phyloP scores from a whole-genome alignment of 495 filamentous ascomycete species.

The Chlorociboria aeruginascens region DNA sequence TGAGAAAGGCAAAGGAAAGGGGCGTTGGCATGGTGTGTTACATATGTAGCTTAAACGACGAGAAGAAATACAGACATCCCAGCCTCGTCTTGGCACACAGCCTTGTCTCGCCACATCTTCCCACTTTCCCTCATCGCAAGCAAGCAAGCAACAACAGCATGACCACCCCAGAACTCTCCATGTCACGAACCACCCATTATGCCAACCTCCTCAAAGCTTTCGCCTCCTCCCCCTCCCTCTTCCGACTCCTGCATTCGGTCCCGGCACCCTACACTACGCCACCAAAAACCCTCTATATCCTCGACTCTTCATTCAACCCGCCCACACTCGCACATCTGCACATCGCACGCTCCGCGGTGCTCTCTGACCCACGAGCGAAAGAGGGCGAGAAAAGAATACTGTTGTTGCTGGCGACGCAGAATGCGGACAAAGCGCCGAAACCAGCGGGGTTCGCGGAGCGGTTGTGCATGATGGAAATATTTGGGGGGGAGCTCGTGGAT shows the following conservation, averaged over 20 bases:
- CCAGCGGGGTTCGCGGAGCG: conserved; percentile 74
- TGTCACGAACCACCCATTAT: conserved; percentile 6
- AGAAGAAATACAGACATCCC: not conserved
- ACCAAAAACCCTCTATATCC: conserved; percentile 51
- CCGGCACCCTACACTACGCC: conserved; percentile 2
- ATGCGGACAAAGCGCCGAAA: conserved; percentile 85
- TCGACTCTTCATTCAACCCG: conserved; percentile 95
- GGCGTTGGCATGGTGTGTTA: not conserved
- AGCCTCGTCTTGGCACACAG: not conserved
- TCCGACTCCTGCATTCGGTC: conserved; percentile 13
- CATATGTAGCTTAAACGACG: not conserved
- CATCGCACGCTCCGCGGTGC: conserved; percentile 59
- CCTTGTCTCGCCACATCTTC: not conserved
- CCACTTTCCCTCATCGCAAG: not conserved
- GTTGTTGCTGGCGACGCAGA: conserved; percentile 76
- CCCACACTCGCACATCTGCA: conserved; percentile 72
- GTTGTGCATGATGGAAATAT: conserved; percentile 74
- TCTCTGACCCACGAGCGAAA: conserved; percentile 20
- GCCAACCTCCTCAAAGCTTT: conserved; percentile 9
- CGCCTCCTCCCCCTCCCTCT: conserved; percentile 10
- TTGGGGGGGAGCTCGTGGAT: conserved; percentile 50
- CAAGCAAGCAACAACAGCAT: too few species aligned
- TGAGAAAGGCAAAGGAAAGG: not conserved
- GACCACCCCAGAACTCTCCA: not conserved
- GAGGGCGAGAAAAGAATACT: conserved; percentile 46